Evolutionary conservation across 1,139 yeast species (phyloP).

Genomic region (Diutina catenulata): DNA sequence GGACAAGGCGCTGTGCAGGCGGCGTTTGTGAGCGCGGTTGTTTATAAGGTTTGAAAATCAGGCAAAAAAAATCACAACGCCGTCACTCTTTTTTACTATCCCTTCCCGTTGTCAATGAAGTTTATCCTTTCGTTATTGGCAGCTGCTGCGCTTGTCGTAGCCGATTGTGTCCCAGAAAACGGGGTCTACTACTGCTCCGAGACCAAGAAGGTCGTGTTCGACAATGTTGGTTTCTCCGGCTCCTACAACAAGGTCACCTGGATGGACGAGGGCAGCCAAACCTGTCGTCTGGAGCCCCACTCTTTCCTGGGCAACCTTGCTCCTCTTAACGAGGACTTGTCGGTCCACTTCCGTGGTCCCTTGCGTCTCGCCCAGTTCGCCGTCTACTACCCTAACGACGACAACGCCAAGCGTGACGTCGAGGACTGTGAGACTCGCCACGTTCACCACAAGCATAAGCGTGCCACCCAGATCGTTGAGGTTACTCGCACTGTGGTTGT

Average conservation of each 20-base stretch:
- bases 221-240: conserved; percentile 68
- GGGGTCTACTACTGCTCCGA: conserved; percentile 81
- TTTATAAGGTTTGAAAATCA: neutral
- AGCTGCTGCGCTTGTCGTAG: conserved; percentile 13
- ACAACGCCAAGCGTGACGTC: conserved; percentile 22
- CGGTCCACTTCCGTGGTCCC: conserved; percentile 95
- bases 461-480: conserved; percentile 8
- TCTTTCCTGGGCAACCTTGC: conserved; percentile 59
- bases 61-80: neutral
- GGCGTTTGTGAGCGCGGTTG: no score
- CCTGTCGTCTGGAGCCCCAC: conserved; percentile 34
- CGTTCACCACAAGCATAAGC: conserved; percentile 42
- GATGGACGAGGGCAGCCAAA: conserved; percentile 39
- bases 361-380: conserved; percentile 70
- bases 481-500: conserved; percentile 62
- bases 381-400: conserved; percentile 40
- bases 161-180: conserved; percentile 31
- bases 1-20: no score
- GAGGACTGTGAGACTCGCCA: conserved; percentile 32
- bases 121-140: conserved; percentile 4
- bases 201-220: conserved; percentile 42
- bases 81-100: neutral
- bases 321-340: conserved; percentile 80
- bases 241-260: conserved; percentile 61
- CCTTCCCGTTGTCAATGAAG: conserved; percentile 5